Base-by-base conservation (phyloP, 257 asterid genomes). In the Henckelia pumila region DNA sequence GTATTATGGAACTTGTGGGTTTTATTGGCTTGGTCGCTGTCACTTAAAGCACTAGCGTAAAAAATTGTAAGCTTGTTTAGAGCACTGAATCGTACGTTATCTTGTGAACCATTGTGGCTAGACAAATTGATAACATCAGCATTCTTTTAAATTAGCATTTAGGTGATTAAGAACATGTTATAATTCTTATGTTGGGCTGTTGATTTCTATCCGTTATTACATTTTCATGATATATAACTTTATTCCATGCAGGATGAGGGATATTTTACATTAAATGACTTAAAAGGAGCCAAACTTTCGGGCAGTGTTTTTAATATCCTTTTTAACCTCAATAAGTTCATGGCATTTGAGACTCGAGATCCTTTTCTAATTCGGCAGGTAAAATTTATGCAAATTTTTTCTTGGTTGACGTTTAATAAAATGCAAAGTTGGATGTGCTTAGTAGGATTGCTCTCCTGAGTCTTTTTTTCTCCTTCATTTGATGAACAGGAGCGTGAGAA, bases 291-390 rank as follows among this genome's bases (percentile, higher is more conserved):
- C 88, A 91, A 77, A 76, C 90, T 94, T 37, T 85, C 96, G 13
- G 91, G 99, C 82, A 87, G 96, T 74, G 88, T 91, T 56, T 91
- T 94, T 68, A 94, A 94, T 78, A 84, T 94, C 65, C 96, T 94
- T 71, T 94, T 94, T 80, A 91, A 94, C 88, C 97, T 94, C 67
- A 94, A 94, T 71, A 94, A 94, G 82, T 91, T 94, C 85, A 88
- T 94, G 97, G 97, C 99, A 24, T 94, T 94, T 78, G 99, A 94
- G 82, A 94, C 96, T 59, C 97, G 99, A 8, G 99, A 94, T 71
- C 99, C 97, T 6, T 94, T 94, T 75, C 89, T 88, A 72, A 91
- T 94, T 73, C 99, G 99, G 70, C 99, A 94, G 99, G 99, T 91
- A 83, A 61, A 61, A 16, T 58, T 64, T 6, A 21, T 65, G 72